These are phyloP conservation scores for Syzygium oleosum DNA, from an alignment of 345 rosid species.

Conservation along the genomic window DNA sequence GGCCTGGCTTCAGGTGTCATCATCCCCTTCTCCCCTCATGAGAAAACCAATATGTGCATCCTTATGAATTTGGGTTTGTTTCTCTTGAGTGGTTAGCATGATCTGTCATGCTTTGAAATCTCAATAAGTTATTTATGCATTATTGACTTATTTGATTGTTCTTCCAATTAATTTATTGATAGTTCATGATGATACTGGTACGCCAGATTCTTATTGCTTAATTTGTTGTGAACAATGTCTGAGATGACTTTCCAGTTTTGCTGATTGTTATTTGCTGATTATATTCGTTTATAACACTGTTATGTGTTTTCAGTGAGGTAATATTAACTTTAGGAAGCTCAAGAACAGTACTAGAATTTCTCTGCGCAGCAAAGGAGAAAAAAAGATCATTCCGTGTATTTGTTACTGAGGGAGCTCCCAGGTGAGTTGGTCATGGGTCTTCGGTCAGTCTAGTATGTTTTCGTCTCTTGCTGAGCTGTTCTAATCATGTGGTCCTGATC, in stretches of 20 bases:
- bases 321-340: conserved; percentile 97
- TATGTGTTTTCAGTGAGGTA: conserved; percentile 71
- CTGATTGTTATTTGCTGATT: neutral
- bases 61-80: neutral
- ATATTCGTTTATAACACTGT: neutral
- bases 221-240: neutral
- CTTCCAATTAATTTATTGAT: neutral
- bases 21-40: neutral
- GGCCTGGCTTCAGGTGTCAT: neutral
- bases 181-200: neutral
- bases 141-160: neutral
- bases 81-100: neutral
- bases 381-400: conserved; percentile 91
- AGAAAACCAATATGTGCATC: neutral
- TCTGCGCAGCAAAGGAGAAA: conserved; percentile 97
- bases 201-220: neutral
- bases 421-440: conserved; percentile 33
- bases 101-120: neutral
- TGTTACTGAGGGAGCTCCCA: conserved; percentile 98
- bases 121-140: neutral
- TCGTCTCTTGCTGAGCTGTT: neutral
- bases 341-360: conserved; percentile 88
- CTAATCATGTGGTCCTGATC: neutral
- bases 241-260: neutral
- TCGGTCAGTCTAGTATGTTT: neutral